Base-by-base conservation (phyloP, 352 stramenopile genomes). In the Thalassiosira sp. region DNA sequence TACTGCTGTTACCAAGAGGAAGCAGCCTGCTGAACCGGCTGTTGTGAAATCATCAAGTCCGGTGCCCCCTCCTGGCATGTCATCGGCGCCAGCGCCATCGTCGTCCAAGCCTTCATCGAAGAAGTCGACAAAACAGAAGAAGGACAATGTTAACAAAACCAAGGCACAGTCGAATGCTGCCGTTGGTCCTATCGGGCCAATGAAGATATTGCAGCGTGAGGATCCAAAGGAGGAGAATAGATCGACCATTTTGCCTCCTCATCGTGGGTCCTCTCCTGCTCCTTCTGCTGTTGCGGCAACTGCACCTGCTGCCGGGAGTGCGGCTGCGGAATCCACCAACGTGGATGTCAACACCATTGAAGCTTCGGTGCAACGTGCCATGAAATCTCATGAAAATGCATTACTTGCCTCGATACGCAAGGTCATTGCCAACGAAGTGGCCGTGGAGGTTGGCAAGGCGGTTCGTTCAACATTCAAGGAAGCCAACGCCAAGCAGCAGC, bases 121-220 rank as follows among this genome's bases (percentile, higher is more conserved):
- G 24, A 60, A 43, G 22, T 37, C 28, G 13, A 53, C 18, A 2
- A 70, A 64, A n/a, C n/a, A n/a, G 40, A 70, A 72, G 52, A 77
- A 65, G 33, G 42, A n/a, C n/a, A n/a, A n/a, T n/a, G 33, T 18
- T 33, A 37, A 35, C n/a, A 53, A n/a, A 33, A 16, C 22, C 51
- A 64, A 53, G 56, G 37, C 20, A 16, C 8, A 45, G 11, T 11
- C 35, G 11, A 64, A 52, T 51, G 5, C 25, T 60, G 16, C 61
- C 24, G 13, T 43, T 20, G 49, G 48, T 25, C 62, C 70, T 2
- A 1, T n/a, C 20, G n/a, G n/a, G n/a, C n/a, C n/a, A n/a, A 27
- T 67, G 46, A 61, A 66, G 8, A 79, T 79, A 61, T 69, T 79
- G 16, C 54, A 63, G 48, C 42, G 70, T 20, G 52, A 72, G 15